Evolutionary conservation across 1,284 basidiomycete genomes (phyloP).

Genomic region (Tilletia walkeri): DNA sequence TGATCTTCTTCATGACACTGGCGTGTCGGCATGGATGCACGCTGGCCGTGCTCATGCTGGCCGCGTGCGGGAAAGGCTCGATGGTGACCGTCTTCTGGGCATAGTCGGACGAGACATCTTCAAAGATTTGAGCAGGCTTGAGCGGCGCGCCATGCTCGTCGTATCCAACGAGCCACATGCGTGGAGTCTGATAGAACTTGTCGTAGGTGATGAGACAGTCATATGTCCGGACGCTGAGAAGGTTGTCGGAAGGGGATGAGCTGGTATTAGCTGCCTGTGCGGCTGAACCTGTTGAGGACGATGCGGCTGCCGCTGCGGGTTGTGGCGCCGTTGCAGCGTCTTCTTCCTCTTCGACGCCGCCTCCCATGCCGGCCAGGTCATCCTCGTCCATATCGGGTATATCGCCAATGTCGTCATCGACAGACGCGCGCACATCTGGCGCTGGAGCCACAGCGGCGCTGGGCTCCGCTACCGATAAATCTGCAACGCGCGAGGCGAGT

Average conservation of each 20-base stretch:
- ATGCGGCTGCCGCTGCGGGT: constrained; percentile 6
- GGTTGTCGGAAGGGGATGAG: constrained; percentile 63
- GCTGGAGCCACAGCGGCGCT: not conserved
- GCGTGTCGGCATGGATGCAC: constrained; percentile 99
- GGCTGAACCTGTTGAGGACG: constrained; percentile 32
- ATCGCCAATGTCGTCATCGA: constrained; percentile 40
- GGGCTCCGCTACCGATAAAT: constrained; percentile 25
- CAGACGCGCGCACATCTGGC: not conserved
- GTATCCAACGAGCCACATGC: constrained; percentile 55
- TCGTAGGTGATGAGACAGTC: constrained; percentile 99
- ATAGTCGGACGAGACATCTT: constrained; percentile 95
- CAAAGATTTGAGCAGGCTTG: constrained; percentile 81
- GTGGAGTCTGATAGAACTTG: constrained; percentile 62
- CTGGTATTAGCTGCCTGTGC: constrained; percentile 22
- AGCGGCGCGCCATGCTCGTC: constrained; percentile 50
- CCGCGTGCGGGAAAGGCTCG: constrained; percentile 90
- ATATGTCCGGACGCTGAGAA: constrained; percentile 93
- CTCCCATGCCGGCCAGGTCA: constrained; percentile 37
- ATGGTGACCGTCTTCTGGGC: constrained; percentile 98
- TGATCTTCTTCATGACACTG: constrained; percentile 99
- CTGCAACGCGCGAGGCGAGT: constrained; percentile 40
- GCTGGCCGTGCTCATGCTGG: constrained; percentile 66
- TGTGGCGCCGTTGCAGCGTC: constrained; percentile 35
- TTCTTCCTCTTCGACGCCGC: constrained; percentile 44
- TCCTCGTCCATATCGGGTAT: constrained; percentile 50